Conservation (phyloP, 1,139 yeast genomes). For the Taphrina communis region DNA sequence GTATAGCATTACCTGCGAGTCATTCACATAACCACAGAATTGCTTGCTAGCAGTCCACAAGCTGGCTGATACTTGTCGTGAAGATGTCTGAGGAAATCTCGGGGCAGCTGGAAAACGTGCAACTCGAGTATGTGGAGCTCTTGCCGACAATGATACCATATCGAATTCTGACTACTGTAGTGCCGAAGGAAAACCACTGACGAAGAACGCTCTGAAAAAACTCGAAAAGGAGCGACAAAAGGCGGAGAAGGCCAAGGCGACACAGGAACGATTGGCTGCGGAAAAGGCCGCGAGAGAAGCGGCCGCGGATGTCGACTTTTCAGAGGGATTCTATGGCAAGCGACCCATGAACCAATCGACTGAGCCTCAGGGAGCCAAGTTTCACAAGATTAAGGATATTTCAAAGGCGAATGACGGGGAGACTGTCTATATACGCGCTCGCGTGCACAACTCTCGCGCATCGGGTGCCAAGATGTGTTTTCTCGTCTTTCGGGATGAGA, state of each 20-base stretch:
- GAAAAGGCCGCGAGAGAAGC: conserved; percentile 86
- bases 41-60: background rate
- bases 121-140: conserved; percentile 4
- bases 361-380: conserved; percentile 64
- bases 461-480: conserved; percentile 89
- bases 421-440: conserved; percentile 84
- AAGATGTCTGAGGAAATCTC: conserved; percentile 9
- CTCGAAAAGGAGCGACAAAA: conserved; percentile 91
- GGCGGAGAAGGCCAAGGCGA: conserved; percentile 89
- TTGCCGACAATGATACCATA: background rate
- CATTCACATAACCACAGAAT: background rate
- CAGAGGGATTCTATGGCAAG: conserved; percentile 87
- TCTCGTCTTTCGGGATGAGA: conserved; percentile 88
- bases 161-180: conserved; percentile 50
- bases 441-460: conserved; percentile 90
- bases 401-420: conserved; percentile 70
- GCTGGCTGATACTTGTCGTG: background rate
- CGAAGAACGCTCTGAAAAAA: conserved; percentile 94
- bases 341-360: conserved; percentile 82
- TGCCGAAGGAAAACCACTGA: conserved; percentile 90
- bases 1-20: background rate
- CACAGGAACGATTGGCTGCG: conserved; percentile 84
- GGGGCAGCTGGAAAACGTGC: conserved; percentile 1
- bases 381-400: conserved; percentile 65
- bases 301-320: conserved; percentile 70